Base-by-base conservation (phyloP, 2,329 filamentous ascomycete species). In the Penicillium sclerotigenum region DNA sequence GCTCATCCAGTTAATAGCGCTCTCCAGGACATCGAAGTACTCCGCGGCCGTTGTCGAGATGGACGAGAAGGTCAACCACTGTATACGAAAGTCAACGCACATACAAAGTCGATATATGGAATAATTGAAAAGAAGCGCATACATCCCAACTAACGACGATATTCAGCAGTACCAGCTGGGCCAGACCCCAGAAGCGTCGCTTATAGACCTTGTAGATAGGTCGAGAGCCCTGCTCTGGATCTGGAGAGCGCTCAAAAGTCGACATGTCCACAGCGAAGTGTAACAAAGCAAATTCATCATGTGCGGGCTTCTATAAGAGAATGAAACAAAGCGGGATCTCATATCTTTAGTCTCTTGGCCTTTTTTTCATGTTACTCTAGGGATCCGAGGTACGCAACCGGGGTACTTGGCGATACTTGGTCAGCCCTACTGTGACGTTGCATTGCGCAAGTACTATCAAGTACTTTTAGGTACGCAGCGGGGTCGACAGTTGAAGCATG, bases 91-190 rank as follows among this genome's bases (percentile, higher is more conserved):
- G 36, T 46, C 28, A 42, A 31, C 28, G 20, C 34, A 41, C 4
- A 20, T 51, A 16, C 11, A 34, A 45, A 16, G 29, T 22, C 43
- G 43, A 26, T 58, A 31, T 31, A 41, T 43, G 8, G 24, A 47
- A 31, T 57, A 6, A 26, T n/a, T 14, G 24, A 8, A 38, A 31
- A 14, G 16, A 11, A 34, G 33, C 31, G 58, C 90, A 81, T 82
- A 94, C 90, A 83, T 95, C 91, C 93, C 93, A 97, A 68, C 90
- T 95, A 40, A 96, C 88, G 58, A 97, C 85, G 54, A 97, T 87
- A 71, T 97, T 99, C 75, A 97, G 79, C 67, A 97, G 75, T 7
- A 91, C 88, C 69, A 97, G 76, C 74, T 96, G 90, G 22, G 83
- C 76, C 49, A 99, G 79, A 0, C 94, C 94, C 71, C 96, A 89